Evolutionary conservation across 225 moss, liverwort and hornwort species (phyloP).

Genomic region (Bryoerythrophyllum caledonicum): DNA sequence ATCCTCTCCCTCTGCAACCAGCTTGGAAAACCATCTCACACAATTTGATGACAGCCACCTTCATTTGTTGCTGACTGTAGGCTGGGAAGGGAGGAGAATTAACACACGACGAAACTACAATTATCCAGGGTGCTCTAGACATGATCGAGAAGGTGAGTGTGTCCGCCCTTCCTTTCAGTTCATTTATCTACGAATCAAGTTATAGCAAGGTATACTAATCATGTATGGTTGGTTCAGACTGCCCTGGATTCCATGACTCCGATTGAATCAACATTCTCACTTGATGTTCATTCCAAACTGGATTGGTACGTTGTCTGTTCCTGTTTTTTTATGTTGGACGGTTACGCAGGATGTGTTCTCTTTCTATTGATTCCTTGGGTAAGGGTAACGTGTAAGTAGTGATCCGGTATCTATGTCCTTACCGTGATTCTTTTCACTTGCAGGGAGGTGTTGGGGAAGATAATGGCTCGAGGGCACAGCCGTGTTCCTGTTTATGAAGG

Average conservation of each 20-base stretch:
- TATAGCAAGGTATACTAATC: not conserved
- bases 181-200: too few relatives aligned
- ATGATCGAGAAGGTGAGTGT: slow-evolving; percentile 63
- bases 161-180: not conserved
- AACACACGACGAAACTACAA: slow-evolving; percentile 89
- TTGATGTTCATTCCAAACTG: slow-evolving; percentile 79
- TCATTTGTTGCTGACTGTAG: slow-evolving; percentile 32
- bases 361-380: not conserved
- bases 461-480: slow-evolving; percentile 89
- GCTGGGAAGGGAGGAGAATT: slow-evolving; percentile 94
- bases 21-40: not conserved
- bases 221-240: slow-evolving; percentile 38
- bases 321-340: not conserved
- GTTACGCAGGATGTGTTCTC: not conserved
- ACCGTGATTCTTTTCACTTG: not conserved
- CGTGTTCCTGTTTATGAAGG: slow-evolving; percentile 88
- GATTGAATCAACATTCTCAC: slow-evolving; percentile 75
- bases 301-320: slow-evolving; percentile 11
- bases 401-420: not conserved
- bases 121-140: slow-evolving; percentile 90
- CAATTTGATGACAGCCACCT: not conserved
- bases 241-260: slow-evolving; percentile 93
- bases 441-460: slow-evolving; percentile 78
- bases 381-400: not conserved
- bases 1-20: not conserved